A percentile compares a stretch with the other conserved stretches of the same genome.
These are phyloP conservation scores for Citrus sinensis DNA, from an alignment of 345 rosid species.

Conservation along the genomic window DVS_A1.0 CM039161.1:5384001-5384500, in stretches of 20 bases:
- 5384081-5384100: not conserved
- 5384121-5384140: not conserved
- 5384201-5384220: too few species aligned
- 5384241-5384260: not conserved
- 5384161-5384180: not conserved
- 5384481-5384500: too few species aligned
- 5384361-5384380: too few species aligned
- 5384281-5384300: not conserved
- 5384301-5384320: not conserved
- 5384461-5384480: too few species aligned
- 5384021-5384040: not conserved
- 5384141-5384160: not conserved
- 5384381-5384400: too few species aligned
- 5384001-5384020: not conserved
- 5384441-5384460: too few species aligned
- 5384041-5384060: not conserved
- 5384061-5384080: not conserved
- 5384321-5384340: not conserved
- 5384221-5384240: not conserved
- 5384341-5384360: too few species aligned
- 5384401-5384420: too few species aligned
- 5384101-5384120: not conserved
- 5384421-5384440: too few species aligned
- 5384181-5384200: not conserved
- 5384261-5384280: not conserved